Base-by-base conservation (phyloP, 176 grass and related monocot species). In the Aegilops tauschii region DNA sequence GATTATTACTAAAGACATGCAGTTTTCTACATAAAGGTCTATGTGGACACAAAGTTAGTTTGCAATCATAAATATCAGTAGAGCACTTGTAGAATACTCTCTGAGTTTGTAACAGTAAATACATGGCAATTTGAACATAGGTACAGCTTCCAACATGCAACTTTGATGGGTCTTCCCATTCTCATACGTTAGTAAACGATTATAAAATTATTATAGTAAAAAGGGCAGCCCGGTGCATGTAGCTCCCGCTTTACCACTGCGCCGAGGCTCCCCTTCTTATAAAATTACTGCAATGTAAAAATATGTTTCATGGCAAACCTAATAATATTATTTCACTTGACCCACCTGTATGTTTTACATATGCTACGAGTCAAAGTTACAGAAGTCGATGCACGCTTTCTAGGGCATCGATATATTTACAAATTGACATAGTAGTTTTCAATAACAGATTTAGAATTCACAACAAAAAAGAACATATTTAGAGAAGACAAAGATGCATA, bases 401-500 rank as follows among this genome's bases (percentile, higher is more conserved):
- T 75, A 75, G 44, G 72, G 30, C 4, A 42, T 50, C 42, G 5
- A 75, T 50, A 29, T 75, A 72, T 72, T 40, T 42, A 72, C 20
- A 12, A 70, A 40, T 5, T 0, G 36, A 40, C 20, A 72, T 72
- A 72, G 69, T 21, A 78, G 42, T 83, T 62, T 40, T 76, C 17
- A 65, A 20, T 45, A 21, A 66, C 61, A 83, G 0, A 49, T 37
- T 78, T 83, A 56, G 12, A 65, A 72, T 73, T 73, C 70, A 28
- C 70, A 73, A 72, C 20, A 42, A 72, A 47, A 45, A 28, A 25
- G 47, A 21, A 68, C 78, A 79, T 1, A 45, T 17, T 71, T 83
- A 58, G 23, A 79, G 72, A 17, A 52, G 36, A 40, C 56, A 64
- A 71, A 85, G 69, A 82, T 71, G 69, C 42, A 71, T 96, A 99